These are phyloP conservation scores for Eucalyptus sp. DNA, from an alignment of 345 rosid genomes.

Conservation along the genomic window DNA sequence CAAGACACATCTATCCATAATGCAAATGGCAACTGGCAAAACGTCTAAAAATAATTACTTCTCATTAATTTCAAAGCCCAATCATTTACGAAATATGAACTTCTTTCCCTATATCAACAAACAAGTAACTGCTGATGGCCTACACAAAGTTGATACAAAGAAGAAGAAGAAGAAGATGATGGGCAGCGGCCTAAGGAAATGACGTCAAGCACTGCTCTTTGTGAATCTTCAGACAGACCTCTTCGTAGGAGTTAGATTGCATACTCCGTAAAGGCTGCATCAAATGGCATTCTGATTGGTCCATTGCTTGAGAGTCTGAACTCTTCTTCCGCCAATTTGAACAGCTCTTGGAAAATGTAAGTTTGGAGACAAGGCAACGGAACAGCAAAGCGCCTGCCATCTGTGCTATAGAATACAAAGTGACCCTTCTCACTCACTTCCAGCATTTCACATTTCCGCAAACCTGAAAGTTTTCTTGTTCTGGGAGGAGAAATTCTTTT, in stretches of 20 bases:
- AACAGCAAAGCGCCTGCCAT: background rate
- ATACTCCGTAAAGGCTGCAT: background rate
- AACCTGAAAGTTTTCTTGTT: background rate
- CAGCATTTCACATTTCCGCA: background rate
- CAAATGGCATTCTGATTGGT: background rate
- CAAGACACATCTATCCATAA: background rate
- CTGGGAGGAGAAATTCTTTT: background rate
- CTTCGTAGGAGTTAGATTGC: background rate
- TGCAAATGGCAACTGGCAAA: background rate
- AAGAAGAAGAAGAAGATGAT: background rate
- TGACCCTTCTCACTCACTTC: background rate
- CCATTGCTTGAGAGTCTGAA: background rate
- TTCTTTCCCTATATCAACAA: background rate
- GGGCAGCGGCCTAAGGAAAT: background rate
- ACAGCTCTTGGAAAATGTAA: background rate
- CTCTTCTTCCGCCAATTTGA: background rate
- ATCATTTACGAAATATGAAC: background rate
- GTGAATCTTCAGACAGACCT: background rate
- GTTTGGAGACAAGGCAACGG: background rate
- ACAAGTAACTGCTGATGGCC: background rate
- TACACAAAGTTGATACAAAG: background rate
- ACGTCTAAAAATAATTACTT: background rate
- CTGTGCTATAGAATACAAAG: background rate
- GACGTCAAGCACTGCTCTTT: background rate
- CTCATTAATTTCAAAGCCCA: background rate